phyloP scores from a whole-genome alignment of 768 basidiomycete species.

The Boletellus ananiceps region DNA sequence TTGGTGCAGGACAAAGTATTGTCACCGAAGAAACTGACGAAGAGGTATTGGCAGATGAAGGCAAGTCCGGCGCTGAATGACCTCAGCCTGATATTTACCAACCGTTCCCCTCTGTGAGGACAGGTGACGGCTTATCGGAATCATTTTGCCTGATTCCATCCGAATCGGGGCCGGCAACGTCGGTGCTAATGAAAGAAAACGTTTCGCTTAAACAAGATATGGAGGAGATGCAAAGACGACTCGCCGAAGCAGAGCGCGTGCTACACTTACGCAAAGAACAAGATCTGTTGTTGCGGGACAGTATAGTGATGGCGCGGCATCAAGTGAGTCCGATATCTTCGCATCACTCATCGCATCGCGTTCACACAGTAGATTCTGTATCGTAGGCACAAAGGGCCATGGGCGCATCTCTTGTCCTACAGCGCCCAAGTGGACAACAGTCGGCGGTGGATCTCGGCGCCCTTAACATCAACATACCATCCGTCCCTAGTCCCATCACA shows the following conservation, averaged over 20 bases:
- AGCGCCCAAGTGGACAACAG: constrained; percentile 37
- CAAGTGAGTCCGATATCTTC: constrained; percentile 44
- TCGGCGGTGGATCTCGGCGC: constrained; percentile 48
- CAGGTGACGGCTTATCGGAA: constrained; percentile 69
- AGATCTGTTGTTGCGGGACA: constrained; percentile 73
- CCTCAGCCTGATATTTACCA: neutral
- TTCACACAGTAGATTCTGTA: constrained; percentile 2
- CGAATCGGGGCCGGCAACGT: constrained; percentile 47
- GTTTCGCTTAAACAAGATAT: constrained; percentile 55
- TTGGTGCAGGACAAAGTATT: constrained; percentile 15
- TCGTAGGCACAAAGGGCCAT: constrained; percentile 74
- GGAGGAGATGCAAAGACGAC: constrained; percentile 49
- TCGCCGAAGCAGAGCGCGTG: constrained; percentile 58
- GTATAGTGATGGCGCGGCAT: constrained; percentile 66
- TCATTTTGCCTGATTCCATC: constrained; percentile 76
- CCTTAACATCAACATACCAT: constrained; percentile 55
- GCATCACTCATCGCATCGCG: neutral
- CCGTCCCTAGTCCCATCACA: constrained; percentile 43
- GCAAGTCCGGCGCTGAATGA: constrained; percentile 32
- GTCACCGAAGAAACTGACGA: constrained; percentile 51
- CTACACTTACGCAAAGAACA: constrained; percentile 73
- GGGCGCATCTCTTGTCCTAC: constrained; percentile 60
- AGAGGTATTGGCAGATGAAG: constrained; percentile 58
- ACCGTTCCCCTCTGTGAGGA: constrained; percentile 4
- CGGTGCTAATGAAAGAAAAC: constrained; percentile 64